Conservation (phyloP, 352 stramenopile species). For the Globisporangium megalacanthum region DNA sequence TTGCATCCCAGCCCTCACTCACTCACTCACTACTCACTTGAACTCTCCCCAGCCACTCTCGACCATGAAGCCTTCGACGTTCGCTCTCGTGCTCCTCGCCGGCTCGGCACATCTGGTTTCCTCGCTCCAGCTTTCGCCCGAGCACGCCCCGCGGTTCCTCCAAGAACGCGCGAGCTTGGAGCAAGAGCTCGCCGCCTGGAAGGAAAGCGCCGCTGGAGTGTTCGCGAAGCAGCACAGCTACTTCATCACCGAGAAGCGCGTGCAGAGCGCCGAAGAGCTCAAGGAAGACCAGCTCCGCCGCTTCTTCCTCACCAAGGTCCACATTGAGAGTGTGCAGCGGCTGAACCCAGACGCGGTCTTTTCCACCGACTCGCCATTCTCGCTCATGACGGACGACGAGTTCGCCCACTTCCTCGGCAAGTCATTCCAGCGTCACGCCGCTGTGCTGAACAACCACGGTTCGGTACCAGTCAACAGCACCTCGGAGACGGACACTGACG, state of each 20-base stretch:
- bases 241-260: conserved; percentile 15
- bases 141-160: conserved; percentile 39
- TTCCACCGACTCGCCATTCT: conserved; percentile 63
- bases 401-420: conserved; percentile 46
- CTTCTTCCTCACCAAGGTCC: conserved; percentile 58
- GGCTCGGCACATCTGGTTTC: conserved; percentile 11
- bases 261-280: conserved; percentile 8
- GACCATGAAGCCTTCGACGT: conserved; percentile 30
- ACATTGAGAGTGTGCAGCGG: conserved; percentile 39
- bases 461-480: conserved; percentile 10
- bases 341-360: conserved; percentile 58
- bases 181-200: conserved; percentile 41
- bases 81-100: conserved; percentile 19
- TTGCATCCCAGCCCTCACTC: conserved; percentile 13
- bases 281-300: conserved; percentile 45
- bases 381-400: conserved; percentile 65
- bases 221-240: conserved; percentile 47
- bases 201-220: conserved; percentile 36
- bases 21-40: too few species aligned
- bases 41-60: conserved; percentile 8
- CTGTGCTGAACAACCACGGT: not conserved
- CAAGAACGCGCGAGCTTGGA: conserved; percentile 32
- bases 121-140: conserved; percentile 19
- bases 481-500: conserved; percentile 22
- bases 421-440: conserved; percentile 27